phyloP scores from a whole-genome alignment of 345 rosid genomes.

The Boechera stricta region DNA sequence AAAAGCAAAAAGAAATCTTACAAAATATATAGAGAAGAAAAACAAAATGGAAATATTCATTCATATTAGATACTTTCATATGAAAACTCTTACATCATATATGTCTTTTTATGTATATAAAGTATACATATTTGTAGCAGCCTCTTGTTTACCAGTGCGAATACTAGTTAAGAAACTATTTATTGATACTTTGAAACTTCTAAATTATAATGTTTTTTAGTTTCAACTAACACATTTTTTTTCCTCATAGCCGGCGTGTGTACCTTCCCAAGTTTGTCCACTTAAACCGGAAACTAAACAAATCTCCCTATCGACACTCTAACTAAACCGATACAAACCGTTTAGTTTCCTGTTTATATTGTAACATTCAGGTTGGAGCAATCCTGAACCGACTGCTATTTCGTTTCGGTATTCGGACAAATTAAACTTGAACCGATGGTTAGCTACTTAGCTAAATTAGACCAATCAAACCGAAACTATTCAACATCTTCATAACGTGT shows the following conservation, averaged over 20 bases:
- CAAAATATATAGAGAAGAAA: too few relatives aligned
- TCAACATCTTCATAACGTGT: slow-evolving; percentile 33
- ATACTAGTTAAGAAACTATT: slow-evolving; percentile 1
- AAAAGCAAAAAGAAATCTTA: too few relatives aligned
- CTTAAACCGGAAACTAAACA: slow-evolving; percentile 7
- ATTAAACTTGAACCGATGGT: background rate
- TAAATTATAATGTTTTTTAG: background rate
- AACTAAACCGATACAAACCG: slow-evolving; percentile 23
- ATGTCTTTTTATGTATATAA: too few relatives aligned
- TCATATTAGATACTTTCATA: too few relatives aligned
- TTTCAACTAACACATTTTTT: slow-evolving; percentile 30
- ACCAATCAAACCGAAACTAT: slow-evolving; percentile 16
- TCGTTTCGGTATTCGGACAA: background rate
- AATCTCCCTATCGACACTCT: too few relatives aligned
- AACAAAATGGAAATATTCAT: too few relatives aligned
- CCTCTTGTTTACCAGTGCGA: background rate
- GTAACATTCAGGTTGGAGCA: background rate
- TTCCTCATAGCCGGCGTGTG: background rate
- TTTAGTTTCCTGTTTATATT: background rate
- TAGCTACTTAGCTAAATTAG: background rate
- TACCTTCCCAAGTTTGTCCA: slow-evolving; percentile 29
- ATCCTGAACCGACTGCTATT: background rate
- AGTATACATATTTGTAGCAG: background rate
- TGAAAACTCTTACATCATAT: too few relatives aligned
- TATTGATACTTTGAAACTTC: slow-evolving; percentile 1